These are phyloP conservation scores for Candida glucosophila DNA, from an alignment of 1,139 yeast species.

Conservation along the genomic window DNA sequence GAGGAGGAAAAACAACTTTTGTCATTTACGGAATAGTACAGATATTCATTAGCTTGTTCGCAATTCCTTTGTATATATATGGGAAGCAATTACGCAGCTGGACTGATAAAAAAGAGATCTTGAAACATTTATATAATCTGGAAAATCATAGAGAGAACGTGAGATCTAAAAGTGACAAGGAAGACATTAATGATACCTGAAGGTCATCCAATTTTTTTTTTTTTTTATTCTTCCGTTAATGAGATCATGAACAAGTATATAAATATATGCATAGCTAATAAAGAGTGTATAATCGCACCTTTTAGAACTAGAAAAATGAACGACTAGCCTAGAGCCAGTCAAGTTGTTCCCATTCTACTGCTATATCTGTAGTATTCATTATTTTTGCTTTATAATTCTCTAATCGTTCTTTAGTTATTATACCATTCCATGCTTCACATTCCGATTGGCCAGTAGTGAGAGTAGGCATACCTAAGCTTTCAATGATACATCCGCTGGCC, in stretches of 20 bases:
- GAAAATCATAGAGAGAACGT: no score
- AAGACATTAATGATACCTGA: no score
- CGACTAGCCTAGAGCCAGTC: no score
- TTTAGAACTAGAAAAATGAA: no score
- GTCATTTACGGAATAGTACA: constrained; percentile 48
- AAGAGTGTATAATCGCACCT: no score
- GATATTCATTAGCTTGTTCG: constrained; percentile 38
- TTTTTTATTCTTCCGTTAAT: no score
- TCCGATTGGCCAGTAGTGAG: constrained; percentile 10
- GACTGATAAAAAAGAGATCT: constrained; percentile 36
- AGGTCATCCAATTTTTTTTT: no score
- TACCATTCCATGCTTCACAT: constrained; percentile 48
- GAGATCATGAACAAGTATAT: no score
- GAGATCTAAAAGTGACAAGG: no score
- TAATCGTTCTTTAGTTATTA: constrained; percentile 21
- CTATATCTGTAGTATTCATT: background rate
- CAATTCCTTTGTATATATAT: constrained; percentile 46
- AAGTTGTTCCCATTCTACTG: no score
- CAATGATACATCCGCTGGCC: constrained; percentile 74
- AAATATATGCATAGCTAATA: no score
- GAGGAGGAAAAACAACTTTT: constrained; percentile 42
- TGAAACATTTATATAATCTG: constrained; percentile 21
- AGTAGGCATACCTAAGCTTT: constrained; percentile 65
- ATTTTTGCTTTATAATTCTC: no score
- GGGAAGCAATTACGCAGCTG: constrained; percentile 46